Evolutionary conservation across 2,329 filamentous ascomycete species (phyloP).

Genomic region (Rutstroemia sp.): DNA sequence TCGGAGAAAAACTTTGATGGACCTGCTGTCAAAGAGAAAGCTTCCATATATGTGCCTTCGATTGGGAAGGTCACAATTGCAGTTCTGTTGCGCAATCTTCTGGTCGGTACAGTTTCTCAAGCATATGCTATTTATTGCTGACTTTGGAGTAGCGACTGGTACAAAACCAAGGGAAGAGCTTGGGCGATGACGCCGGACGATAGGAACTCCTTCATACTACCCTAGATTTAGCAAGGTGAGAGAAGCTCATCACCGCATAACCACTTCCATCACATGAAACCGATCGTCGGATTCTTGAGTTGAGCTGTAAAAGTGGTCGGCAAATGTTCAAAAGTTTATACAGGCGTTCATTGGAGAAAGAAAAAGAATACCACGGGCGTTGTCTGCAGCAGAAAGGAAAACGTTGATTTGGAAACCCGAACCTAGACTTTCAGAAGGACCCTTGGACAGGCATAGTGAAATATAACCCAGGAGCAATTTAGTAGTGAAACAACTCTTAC

Average conservation of each 20-base stretch:
- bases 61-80: conserved; percentile 98
- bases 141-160: conserved; percentile 1
- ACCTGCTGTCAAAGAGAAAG: conserved; percentile 85
- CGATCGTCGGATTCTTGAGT: too few species aligned
- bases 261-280: too few species aligned
- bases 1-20: conserved; percentile 88
- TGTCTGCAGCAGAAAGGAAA: too few species aligned
- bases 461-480: too few species aligned
- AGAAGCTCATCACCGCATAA: background rate
- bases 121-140: background rate
- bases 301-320: too few species aligned
- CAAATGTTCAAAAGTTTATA: background rate
- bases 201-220: background rate
- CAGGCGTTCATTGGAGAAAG: background rate
- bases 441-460: too few species aligned
- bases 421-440: too few species aligned
- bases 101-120: conserved; percentile 33
- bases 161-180: conserved; percentile 1
- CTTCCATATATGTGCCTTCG: conserved; percentile 92
- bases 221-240: background rate
- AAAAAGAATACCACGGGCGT: too few species aligned
- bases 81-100: conserved; percentile 77
- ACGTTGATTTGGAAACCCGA: too few species aligned
- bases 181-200: background rate
- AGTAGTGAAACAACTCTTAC: too few species aligned